phyloP scores from a whole-genome alignment of 2,329 filamentous ascomycete species.

The Fusarium verticillioides region DNA sequence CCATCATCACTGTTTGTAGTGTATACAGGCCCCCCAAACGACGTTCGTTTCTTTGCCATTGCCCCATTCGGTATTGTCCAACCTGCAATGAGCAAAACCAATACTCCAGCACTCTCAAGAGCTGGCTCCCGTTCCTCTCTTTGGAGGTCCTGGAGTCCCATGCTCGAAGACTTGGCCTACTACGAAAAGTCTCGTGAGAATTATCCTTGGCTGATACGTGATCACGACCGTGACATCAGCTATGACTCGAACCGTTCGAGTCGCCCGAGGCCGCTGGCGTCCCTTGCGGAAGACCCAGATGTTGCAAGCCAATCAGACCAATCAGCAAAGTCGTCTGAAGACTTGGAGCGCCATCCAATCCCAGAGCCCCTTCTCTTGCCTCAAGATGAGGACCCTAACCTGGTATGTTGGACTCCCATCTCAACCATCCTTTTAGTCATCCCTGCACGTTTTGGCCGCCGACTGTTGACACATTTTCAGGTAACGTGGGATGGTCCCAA shows the following conservation, averaged over 20 bases:
- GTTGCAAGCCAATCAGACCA: neutral
- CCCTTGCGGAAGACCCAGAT: constrained; percentile 20
- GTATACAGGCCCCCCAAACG: accelerated
- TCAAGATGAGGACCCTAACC: constrained; percentile 31
- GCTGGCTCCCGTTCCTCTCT: constrained; percentile 42
- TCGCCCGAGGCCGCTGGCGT: constrained; percentile 11
- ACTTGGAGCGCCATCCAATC: constrained; percentile 13
- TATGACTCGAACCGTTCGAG: neutral
- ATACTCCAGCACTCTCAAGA: constrained; percentile 30
- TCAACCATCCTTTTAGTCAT: too few relatives aligned
- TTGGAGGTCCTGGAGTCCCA: constrained; percentile 46
- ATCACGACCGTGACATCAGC: neutral
- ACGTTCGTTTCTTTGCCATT: too few relatives aligned
- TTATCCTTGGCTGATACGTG: constrained; percentile 44
- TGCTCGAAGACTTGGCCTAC: constrained; percentile 32
- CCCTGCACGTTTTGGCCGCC: neutral
- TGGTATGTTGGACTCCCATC: constrained; percentile 22
- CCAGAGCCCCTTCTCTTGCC: constrained; percentile 11
- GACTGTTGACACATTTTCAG: constrained; percentile 28
- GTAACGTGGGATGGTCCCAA: constrained; percentile 58
- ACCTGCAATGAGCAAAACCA: constrained; percentile 4
- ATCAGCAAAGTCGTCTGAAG: neutral
- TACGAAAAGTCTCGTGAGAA: constrained; percentile 47
- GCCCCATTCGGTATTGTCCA: neutral
- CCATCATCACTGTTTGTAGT: neutral